Percentiles rank a stretch among this genome's conserved stretches.
Conservation (phyloP, 805 yeast genomes). For the Kockiozyma suomiensis region DNA sequence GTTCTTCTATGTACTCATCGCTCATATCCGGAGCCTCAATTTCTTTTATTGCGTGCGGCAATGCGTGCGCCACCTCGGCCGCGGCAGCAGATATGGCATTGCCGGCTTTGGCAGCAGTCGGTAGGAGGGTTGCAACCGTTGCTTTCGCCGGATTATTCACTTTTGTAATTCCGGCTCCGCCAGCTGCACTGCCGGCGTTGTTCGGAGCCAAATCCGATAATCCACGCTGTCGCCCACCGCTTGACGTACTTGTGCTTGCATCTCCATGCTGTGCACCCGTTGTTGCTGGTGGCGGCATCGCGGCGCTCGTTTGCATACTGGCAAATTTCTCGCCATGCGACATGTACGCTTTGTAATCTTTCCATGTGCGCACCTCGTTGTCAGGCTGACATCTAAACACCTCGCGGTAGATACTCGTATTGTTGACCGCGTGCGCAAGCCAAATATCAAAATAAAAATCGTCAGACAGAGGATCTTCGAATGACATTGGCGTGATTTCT, state of each 20-base stretch:
- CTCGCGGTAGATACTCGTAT: slow-evolving; percentile 76
- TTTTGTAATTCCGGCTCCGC: not conserved
- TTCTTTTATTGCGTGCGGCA: not conserved
- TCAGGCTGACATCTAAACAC: slow-evolving; percentile 96
- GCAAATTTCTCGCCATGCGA: slow-evolving; percentile 43
- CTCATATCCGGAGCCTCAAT: not conserved
- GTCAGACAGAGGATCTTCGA: slow-evolving; percentile 84
- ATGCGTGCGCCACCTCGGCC: not conserved
- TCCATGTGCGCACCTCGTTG: slow-evolving; percentile 86
- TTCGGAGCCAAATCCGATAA: not conserved
- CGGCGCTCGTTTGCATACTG: slow-evolving; percentile 9
- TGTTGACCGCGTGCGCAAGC: slow-evolving; percentile 79
- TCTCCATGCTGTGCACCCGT: not conserved
- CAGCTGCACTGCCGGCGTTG: slow-evolving; percentile 4
- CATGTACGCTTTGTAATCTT: slow-evolving; percentile 62
- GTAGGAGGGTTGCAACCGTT: not conserved
- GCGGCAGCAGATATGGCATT: not conserved
- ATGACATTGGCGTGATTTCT: slow-evolving; percentile 83
- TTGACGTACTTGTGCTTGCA: not conserved
- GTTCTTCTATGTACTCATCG: not conserved
- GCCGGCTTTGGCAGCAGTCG: not conserved
- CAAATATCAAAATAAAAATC: slow-evolving; percentile 83
- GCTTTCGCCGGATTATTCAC: slow-evolving; percentile 1
- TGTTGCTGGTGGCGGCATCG: not conserved
- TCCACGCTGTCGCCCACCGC: not conserved